phyloP scores from a whole-genome alignment of 148 eudicot genomes.

The Simmondsia chinensis region DNA sequence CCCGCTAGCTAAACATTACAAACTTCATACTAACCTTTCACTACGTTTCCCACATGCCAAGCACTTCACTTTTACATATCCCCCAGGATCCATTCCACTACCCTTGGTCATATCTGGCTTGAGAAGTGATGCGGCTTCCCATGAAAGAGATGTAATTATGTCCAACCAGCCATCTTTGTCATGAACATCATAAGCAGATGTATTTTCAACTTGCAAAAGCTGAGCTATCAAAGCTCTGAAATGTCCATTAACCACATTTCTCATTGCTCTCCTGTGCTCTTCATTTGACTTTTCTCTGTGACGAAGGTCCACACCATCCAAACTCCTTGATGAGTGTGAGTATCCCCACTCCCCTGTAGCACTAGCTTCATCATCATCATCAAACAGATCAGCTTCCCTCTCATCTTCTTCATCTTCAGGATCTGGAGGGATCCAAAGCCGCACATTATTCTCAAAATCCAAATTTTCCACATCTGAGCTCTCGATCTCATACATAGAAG shows the following conservation, averaged over 20 bases:
- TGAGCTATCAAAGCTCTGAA: slow-evolving; percentile 86
- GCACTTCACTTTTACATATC: slow-evolving; percentile 93
- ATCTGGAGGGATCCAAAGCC: slow-evolving; percentile 96
- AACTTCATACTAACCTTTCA: slow-evolving; percentile 55
- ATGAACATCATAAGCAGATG: slow-evolving; percentile 50
- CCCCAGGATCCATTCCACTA: slow-evolving; percentile 98
- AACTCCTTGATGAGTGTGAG: slow-evolving; percentile 50
- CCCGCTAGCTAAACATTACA: not conserved
- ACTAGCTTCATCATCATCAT: slow-evolving; percentile 55
- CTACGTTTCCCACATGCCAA: slow-evolving; percentile 69
- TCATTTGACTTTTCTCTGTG: slow-evolving; percentile 72
- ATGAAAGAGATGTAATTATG: slow-evolving; percentile 73
- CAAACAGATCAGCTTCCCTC: slow-evolving; percentile 45
- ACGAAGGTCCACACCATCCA: slow-evolving; percentile 49
- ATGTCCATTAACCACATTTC: slow-evolving; percentile 80
- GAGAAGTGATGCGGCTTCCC: slow-evolving; percentile 93
- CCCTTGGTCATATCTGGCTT: slow-evolving; percentile 92
- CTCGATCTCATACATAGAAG: slow-evolving; percentile 45
- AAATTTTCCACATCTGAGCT: slow-evolving; percentile 55
- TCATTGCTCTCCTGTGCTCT: slow-evolving; percentile 70
- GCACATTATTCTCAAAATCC: slow-evolving; percentile 89
- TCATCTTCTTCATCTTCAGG: slow-evolving; percentile 93
- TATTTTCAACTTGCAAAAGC: slow-evolving; percentile 83
- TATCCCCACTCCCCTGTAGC: slow-evolving; percentile 83
- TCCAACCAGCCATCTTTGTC: slow-evolving; percentile 85